A percentile compares a stretch with the other conserved stretches of the same genome.
Evolutionary conservation across 768 basidiomycete genomes (phyloP).

Genomic region (Russula vinacea): DNA sequence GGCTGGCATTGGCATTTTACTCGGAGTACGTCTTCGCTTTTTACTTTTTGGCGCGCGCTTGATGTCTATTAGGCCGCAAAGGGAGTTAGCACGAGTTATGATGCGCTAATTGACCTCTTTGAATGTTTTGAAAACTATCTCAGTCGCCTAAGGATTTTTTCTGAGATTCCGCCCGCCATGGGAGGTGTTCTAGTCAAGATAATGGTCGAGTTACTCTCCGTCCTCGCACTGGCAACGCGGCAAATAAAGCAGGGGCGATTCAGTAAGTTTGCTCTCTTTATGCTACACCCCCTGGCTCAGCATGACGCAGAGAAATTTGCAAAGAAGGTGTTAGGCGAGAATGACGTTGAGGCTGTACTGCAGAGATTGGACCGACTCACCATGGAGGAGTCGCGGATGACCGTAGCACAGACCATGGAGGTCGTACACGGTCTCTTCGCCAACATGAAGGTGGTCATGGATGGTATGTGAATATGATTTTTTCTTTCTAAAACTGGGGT

Average conservation of each 20-base stretch:
- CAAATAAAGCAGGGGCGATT: constrained; percentile 14
- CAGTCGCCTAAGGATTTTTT: not conserved
- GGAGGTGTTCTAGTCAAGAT: not conserved
- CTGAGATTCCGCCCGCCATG: not conserved
- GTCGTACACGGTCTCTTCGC: constrained; percentile 4
- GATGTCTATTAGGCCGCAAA: not conserved
- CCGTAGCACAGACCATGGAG: constrained; percentile 11
- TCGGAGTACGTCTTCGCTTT: not conserved
- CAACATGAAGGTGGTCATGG: constrained; percentile 10
- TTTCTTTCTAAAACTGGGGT: not conserved
- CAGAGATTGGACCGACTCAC: constrained; percentile 15
- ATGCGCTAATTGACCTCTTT: constrained; percentile 1
- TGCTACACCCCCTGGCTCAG: not conserved
- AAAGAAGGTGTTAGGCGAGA: constrained; percentile 5
- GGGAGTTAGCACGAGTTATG: constrained; percentile 3
- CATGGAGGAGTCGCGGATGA: constrained; percentile 10
- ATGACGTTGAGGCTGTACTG: not conserved
- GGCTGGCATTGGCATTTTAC: constrained; percentile 10
- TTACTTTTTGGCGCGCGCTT: not conserved
- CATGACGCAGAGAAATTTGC: not conserved
- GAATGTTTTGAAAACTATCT: constrained; percentile 6
- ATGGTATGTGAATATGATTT: not conserved
- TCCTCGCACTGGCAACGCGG: constrained; percentile 8
- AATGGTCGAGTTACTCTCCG: constrained; percentile 2
- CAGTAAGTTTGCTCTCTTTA: not conserved